Percentiles rank a stretch among this genome's conserved stretches.
Conservation (phyloP, 345 rosid genomes). For the Aethionema arabicum region DNA sequence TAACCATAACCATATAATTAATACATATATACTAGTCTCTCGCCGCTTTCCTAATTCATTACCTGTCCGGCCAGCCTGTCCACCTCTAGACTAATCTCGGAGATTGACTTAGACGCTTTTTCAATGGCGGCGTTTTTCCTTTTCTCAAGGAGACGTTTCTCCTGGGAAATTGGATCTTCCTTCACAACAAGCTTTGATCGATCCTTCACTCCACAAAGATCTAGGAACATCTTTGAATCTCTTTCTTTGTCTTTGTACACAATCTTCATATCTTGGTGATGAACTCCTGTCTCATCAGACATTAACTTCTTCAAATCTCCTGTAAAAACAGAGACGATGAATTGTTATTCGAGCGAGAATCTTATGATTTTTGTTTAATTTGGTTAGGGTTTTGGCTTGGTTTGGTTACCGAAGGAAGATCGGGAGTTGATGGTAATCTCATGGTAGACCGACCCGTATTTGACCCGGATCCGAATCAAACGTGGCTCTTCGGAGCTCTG, state of each 20-base stretch:
- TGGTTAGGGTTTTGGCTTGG: not conserved
- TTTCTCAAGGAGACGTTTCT: constrained; percentile 73
- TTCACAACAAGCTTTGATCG: constrained; percentile 73
- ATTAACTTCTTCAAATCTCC: constrained; percentile 95
- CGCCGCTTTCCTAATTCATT: too few relatives aligned
- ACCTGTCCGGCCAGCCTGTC: constrained; percentile 93
- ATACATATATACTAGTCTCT: constrained; percentile 1
- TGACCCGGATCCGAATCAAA: constrained; percentile 81
- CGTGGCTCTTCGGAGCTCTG: constrained; percentile 62
- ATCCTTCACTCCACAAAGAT: constrained; percentile 86
- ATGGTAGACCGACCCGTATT: constrained; percentile 75
- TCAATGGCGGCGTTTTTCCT: constrained; percentile 80
- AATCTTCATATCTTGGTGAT: constrained; percentile 93
- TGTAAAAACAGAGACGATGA: constrained; percentile 38
- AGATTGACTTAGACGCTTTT: constrained; percentile 78
- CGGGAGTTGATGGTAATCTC: constrained; percentile 76
- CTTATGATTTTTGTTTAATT: too few relatives aligned
- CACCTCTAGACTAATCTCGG: constrained; percentile 83
- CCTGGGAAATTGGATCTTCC: constrained; percentile 90
- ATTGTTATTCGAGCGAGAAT: not conserved
- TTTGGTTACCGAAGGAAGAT: constrained; percentile 70
- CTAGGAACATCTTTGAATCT: constrained; percentile 90
- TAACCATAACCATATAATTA: constrained; percentile 1
- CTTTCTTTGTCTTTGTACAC: constrained; percentile 91
- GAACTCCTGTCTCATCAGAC: constrained; percentile 73